Evolutionary conservation across 192 early-diverging fungal species (phyloP).

Genomic region (Coemansia sp.): DNA sequence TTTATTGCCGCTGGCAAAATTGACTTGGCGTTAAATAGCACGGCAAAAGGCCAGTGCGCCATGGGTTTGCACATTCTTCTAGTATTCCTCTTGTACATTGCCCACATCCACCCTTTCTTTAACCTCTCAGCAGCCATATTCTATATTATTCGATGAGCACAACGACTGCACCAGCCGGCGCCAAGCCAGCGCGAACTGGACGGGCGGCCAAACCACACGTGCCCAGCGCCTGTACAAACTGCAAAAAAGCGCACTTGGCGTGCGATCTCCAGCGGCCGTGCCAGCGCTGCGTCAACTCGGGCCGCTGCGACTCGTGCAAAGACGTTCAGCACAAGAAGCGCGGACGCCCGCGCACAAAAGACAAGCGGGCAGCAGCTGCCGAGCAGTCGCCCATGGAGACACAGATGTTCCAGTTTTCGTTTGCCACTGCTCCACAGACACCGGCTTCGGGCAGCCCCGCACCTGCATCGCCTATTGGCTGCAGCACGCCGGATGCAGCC

Average conservation of each 20-base stretch:
- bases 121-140: not conserved
- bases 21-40: not conserved
- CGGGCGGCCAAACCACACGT: conserved; percentile 70
- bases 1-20: not conserved
- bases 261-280: conserved; percentile 88
- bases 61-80: not conserved
- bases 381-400: conserved; percentile 38
- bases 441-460: not conserved
- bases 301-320: conserved; percentile 75
- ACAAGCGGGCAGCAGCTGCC: conserved; percentile 43
- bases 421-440: conserved; percentile 9
- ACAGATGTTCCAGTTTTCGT: conserved; percentile 53
- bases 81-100: not conserved
- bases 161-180: not conserved
- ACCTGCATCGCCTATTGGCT: conserved; percentile 4
- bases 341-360: conserved; percentile 75
- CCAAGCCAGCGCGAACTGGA: conserved; percentile 13
- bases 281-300: conserved; percentile 70
- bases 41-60: not conserved
- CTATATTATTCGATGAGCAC: not conserved
- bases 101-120: not conserved
- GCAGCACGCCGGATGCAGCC: not conserved
- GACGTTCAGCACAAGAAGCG: conserved; percentile 88
- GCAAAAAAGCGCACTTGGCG: conserved; percentile 83
- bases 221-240: conserved; percentile 85